Percentiles rank a stretch among this genome's conserved stretches.
phyloP scores from a whole-genome alignment of 176 grass and related monocot genomes.

The Elaeis guineensis region DNA sequence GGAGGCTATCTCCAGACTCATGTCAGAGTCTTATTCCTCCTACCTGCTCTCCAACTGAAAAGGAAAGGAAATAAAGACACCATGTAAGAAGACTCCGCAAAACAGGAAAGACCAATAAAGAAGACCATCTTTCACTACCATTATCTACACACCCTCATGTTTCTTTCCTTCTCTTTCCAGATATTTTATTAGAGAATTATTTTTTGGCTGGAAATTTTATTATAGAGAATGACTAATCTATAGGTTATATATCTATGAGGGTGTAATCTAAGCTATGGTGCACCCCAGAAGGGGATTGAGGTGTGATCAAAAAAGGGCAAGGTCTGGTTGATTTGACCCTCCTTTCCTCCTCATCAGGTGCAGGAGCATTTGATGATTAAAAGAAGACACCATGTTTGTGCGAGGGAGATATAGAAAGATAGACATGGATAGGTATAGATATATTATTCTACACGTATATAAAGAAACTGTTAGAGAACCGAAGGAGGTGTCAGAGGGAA shows the following conservation, averaged over 20 bases:
- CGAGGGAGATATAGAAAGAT: slow-evolving; percentile 8
- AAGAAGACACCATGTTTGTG: neutral
- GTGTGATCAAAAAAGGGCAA: slow-evolving; percentile 26
- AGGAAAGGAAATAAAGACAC: slow-evolving; percentile 49
- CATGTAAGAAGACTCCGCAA: slow-evolving; percentile 35
- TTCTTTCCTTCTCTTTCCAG: slow-evolving; percentile 29
- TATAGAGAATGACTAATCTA: neutral
- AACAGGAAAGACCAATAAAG: slow-evolving; percentile 34
- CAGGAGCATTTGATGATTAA: slow-evolving; percentile 1
- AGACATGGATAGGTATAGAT: neutral
- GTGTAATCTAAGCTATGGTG: slow-evolving; percentile 2
- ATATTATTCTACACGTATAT: too few species aligned
- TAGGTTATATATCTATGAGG: too few species aligned
- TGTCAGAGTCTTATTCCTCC: slow-evolving; percentile 68
- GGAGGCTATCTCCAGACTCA: slow-evolving; percentile 36
- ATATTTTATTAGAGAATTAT: slow-evolving; percentile 15
- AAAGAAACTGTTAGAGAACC: slow-evolving; percentile 21
- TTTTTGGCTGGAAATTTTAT: too few species aligned
- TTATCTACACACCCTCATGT: slow-evolving; percentile 36
- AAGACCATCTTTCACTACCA: slow-evolving; percentile 75
- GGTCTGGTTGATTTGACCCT: slow-evolving; percentile 17
- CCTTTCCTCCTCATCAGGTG: slow-evolving; percentile 15
- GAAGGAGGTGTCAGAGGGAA: slow-evolving; percentile 27
- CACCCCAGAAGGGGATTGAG: neutral
- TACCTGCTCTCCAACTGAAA: slow-evolving; percentile 61